These are phyloP conservation scores for Penicillium sp. DNA, from an alignment of 2,329 filamentous ascomycete genomes.

Conservation along the genomic window DNA sequence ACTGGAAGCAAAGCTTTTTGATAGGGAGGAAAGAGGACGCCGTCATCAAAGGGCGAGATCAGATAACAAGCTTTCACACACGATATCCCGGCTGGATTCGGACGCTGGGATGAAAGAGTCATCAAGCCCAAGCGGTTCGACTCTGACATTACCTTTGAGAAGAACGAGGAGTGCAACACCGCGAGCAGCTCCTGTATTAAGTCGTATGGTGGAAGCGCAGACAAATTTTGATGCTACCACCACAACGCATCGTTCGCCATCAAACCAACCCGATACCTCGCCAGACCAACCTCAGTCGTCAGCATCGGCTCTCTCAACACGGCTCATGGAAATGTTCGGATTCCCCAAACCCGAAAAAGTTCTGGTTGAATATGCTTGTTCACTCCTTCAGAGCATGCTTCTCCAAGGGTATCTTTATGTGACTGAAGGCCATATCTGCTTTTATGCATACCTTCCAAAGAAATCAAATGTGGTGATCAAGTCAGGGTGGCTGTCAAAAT, in stretches of 20 bases:
- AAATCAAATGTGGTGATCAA: constrained; percentile 79
- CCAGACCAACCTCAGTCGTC: constrained; percentile 46
- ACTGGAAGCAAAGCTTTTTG: constrained; percentile 5
- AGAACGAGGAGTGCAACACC: constrained; percentile 41
- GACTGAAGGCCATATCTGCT: constrained; percentile 88
- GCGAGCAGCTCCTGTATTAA: constrained; percentile 70
- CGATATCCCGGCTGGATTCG: constrained; percentile 60
- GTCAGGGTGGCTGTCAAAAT: constrained; percentile 85
- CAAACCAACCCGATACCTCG: constrained; percentile 46
- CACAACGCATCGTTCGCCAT: constrained; percentile 20
- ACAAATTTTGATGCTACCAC: constrained; percentile 55
- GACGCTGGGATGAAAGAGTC: constrained; percentile 27
- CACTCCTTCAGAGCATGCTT: constrained; percentile 85
- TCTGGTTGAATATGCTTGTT: constrained; percentile 89
- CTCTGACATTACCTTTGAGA: constrained; percentile 20
- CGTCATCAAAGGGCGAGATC: constrained; percentile 63
- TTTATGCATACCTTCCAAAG: constrained; percentile 95
- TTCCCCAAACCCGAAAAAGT: constrained; percentile 83
- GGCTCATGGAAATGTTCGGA: constrained; percentile 80
- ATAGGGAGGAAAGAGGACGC: constrained; percentile 37
- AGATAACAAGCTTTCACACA: constrained; percentile 60
- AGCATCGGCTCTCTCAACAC: constrained; percentile 64
- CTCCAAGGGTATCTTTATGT: constrained; percentile 96
- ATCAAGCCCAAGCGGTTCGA: constrained; percentile 20
- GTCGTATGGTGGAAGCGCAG: constrained; percentile 72